Percentiles rank a stretch among this genome's conserved stretches.
Evolutionary conservation across 202 grass and related monocot species (phyloP).

Genomic region (Panicum hallii): DNA sequence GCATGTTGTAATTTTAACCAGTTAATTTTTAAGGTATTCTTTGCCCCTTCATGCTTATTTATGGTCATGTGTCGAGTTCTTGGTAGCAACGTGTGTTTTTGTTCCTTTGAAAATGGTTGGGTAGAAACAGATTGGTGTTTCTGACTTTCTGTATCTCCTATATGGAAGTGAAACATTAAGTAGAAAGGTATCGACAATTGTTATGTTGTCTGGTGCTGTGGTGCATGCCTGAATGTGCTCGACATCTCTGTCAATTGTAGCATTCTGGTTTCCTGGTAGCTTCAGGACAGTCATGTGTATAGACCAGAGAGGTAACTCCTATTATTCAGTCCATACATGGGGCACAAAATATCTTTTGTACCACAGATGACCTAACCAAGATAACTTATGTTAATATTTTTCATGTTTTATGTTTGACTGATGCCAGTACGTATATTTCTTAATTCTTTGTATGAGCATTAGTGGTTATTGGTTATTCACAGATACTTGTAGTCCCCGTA

Average conservation of each 20-base stretch:
- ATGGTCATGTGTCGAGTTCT: neutral
- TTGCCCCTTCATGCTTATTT: neutral
- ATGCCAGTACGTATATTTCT: neutral
- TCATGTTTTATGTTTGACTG: neutral
- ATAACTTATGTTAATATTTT: neutral
- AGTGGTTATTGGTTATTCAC: neutral
- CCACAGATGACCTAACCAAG: neutral
- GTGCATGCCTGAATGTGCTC: conserved; percentile 1
- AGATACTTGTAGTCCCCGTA: neutral
- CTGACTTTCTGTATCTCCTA: neutral
- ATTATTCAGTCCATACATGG: neutral
- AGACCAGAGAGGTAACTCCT: neutral
- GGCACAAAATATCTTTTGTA: neutral
- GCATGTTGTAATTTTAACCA: neutral
- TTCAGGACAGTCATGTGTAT: neutral
- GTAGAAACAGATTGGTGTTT: neutral
- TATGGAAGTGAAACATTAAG: neutral
- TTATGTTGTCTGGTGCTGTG: neutral
- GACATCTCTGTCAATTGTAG: neutral
- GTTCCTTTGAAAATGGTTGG: neutral
- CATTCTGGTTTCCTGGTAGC: conserved; percentile 4
- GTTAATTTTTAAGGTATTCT: neutral
- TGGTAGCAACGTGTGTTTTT: neutral
- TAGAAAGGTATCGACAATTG: neutral
- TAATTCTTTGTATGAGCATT: conserved; percentile 7